These are phyloP conservation scores for Sonneratia caseolaris DNA, from an alignment of 345 rosid species.

Conservation along the genomic window DNA sequence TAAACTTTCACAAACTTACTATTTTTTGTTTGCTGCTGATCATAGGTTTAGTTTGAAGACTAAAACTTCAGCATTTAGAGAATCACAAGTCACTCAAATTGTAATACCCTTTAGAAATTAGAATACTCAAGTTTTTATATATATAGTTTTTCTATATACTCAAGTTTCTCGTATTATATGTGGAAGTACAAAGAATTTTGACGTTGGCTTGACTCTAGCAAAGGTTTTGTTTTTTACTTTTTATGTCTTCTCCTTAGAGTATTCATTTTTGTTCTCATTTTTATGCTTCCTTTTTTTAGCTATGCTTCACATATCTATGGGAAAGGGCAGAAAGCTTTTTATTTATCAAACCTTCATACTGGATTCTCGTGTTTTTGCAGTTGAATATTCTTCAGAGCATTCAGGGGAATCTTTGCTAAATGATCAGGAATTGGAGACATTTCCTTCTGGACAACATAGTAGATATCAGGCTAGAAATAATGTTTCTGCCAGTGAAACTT, in stretches of 20 bases:
- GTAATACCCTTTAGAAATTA: background rate
- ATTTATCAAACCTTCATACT: background rate
- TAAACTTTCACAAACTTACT: background rate
- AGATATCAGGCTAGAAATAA: slow-evolving; percentile 21
- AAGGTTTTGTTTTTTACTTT: background rate
- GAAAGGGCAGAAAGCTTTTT: background rate
- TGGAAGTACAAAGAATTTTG: background rate
- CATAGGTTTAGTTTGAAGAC: background rate
- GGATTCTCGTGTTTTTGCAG: slow-evolving; percentile 18
- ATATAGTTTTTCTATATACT: too few species aligned
- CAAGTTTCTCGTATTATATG: background rate
- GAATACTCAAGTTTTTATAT: too few species aligned
- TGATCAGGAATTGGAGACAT: slow-evolving; percentile 44
- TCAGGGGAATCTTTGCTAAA: slow-evolving; percentile 27
- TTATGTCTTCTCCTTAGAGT: background rate
- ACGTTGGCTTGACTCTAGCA: background rate
- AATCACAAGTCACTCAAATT: background rate
- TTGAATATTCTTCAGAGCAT: slow-evolving; percentile 46
- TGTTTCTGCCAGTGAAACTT: slow-evolving; percentile 27
- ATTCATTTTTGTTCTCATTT: background rate
- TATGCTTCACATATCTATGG: background rate
- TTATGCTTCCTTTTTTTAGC: background rate
- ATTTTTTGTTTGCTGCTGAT: background rate
- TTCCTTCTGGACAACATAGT: slow-evolving; percentile 30
- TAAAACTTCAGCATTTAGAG: background rate